Percentiles rank a stretch among this genome's conserved stretches.
Evolutionary conservation across 1,284 basidiomycete species (phyloP).

Genomic region (Malassezia obtusa): DNA sequence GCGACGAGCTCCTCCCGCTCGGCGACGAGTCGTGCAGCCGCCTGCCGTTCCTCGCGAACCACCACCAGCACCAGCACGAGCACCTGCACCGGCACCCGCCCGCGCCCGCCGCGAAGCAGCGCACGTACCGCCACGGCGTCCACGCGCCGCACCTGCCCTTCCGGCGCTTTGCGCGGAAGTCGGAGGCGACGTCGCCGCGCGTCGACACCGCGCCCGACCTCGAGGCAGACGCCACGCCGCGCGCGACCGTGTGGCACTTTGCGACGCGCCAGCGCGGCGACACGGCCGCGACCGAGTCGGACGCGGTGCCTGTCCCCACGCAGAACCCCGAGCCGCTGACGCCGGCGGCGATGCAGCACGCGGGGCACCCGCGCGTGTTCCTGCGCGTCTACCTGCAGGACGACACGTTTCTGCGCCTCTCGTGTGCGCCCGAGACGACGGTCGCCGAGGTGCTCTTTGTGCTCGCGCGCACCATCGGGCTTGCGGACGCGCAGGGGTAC

Average conservation of each 20-base stretch:
- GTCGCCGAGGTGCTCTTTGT: constrained; percentile 56
- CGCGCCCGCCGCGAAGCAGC: background rate
- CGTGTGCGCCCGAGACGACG: constrained; percentile 60
- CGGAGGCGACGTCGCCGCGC: background rate
- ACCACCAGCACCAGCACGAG: background rate
- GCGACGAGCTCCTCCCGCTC: background rate
- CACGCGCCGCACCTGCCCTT: background rate
- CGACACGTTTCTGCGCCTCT: constrained; percentile 63
- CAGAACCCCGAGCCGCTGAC: background rate
- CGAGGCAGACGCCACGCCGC: background rate
- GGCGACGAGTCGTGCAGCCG: background rate
- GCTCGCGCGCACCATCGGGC: constrained; percentile 19
- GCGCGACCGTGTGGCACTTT: background rate
- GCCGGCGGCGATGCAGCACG: background rate
- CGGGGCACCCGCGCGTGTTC: constrained; percentile 43
- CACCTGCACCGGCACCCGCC: background rate
- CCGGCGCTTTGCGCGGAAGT: background rate
- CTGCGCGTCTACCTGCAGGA: constrained; percentile 71
- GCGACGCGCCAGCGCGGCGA: background rate
- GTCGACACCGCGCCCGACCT: background rate
- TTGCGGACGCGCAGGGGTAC: constrained; percentile 27
- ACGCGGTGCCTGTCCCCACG: background rate
- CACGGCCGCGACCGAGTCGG: background rate
- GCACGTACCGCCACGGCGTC: background rate
- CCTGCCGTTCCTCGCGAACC: background rate